These are phyloP conservation scores for Fraxinus velutina DNA, from an alignment of 305 asterid species.

Conservation along the genomic window DNA sequence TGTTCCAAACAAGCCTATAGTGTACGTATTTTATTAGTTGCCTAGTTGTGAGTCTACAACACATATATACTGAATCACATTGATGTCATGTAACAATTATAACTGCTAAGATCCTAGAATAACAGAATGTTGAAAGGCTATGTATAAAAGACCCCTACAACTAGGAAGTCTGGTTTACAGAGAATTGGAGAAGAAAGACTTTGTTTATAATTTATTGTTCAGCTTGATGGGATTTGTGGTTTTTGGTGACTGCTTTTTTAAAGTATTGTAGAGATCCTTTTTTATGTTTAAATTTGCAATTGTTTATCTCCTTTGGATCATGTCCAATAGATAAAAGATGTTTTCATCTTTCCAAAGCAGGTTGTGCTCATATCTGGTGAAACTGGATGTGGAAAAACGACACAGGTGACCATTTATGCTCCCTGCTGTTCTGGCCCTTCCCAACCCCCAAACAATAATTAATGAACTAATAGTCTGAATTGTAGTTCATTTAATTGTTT, in stretches of 20 bases:
- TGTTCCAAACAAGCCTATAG: neutral
- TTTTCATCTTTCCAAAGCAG: constrained; percentile 40
- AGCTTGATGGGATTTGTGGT: constrained; percentile 9
- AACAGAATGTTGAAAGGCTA: neutral
- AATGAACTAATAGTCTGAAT: constrained; percentile 1
- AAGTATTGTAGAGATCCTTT: neutral
- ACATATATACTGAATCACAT: constrained; percentile 3
- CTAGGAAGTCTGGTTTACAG: neutral
- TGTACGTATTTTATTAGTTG: constrained; percentile 1
- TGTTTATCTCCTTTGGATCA: neutral
- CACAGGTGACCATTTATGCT: constrained; percentile 59
- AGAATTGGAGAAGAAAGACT: neutral
- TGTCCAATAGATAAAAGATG: constrained; percentile 7
- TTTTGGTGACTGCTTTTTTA: constrained; percentile 5
- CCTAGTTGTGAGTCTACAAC: constrained; percentile 8
- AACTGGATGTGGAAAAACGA: constrained; percentile 99
- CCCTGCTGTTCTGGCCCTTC: constrained; percentile 4
- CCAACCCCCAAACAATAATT: constrained; percentile 2
- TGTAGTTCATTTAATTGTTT: neutral
- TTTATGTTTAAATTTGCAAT: constrained; percentile 4
- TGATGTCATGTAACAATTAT: neutral
- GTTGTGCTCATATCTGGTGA: constrained; percentile 94
- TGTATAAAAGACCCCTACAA: neutral
- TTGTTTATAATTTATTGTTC: constrained; percentile 1
- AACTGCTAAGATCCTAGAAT: neutral